Base-by-base conservation (phyloP, 1,284 basidiomycete species). In the Naganishia sp. region DNA sequence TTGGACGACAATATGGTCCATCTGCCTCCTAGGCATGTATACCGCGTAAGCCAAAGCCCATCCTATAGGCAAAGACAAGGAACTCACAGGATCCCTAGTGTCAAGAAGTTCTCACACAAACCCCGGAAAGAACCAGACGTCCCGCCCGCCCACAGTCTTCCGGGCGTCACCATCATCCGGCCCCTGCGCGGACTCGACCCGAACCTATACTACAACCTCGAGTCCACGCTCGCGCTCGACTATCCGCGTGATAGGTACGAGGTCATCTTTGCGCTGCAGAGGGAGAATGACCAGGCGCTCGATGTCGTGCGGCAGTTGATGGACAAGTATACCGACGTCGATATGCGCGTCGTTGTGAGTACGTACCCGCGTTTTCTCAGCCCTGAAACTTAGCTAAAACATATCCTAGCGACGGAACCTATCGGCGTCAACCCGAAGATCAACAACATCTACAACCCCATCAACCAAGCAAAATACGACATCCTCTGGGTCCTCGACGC, bases 401-500 rank as follows among this genome's bases (percentile, higher is more conserved):
- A 18, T 7, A 11, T 46, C 52, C 13, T 69, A 89, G 88, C 88
- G 35, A 86, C 88, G 73, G 87, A 90, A 66, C 73, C 83, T 41
- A 79, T 95, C 21, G 94, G 95, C 2, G 88, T 94, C 46, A 99
- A 99, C 74, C 96, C 96, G 1, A 99, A 99, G 82, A 89, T 99
- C 74, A 98, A 97, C 83, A 99, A 99, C 76, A 87, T 99, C 46
- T 85, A 95, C 68, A 86, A 87, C 45, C 85, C 94, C 3, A 97
- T 95, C 77, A 82, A 82, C 46, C 82, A 86, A 73, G 94, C 95
- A 0, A 80, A 84, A 64, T 83, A 95, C 77, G 94, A 99, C 75
- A 90, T 98, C 56, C 81, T 99, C 54, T 99, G 95, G 95, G 90
- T 99, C 13, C 84, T 99, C 57, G 96, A 99, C 79, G 95, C 94